Percentiles rank a stretch among this genome's conserved stretches.
These are phyloP conservation scores for Metschnikowia borealis DNA, from an alignment of 805 yeast genomes.

Conservation along the genomic window DNA sequence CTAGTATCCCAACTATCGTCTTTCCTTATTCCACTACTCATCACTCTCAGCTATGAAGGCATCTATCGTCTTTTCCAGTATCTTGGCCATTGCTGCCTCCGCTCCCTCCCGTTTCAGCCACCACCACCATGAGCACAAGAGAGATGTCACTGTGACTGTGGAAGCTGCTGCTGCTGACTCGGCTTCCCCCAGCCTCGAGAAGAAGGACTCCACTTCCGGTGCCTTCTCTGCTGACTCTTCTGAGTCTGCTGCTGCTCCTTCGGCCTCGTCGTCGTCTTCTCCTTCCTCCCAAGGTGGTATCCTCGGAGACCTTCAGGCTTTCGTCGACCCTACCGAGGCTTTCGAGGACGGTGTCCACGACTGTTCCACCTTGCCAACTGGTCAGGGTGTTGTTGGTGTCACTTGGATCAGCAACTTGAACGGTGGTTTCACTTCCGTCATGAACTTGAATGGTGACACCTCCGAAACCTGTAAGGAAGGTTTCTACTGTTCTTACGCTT, in stretches of 20 bases:
- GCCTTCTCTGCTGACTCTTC: no score
- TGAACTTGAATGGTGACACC: slow-evolving; percentile 48
- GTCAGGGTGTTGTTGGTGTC: slow-evolving; percentile 20
- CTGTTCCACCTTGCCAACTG: slow-evolving; percentile 20
- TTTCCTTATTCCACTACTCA: slow-evolving; percentile 18
- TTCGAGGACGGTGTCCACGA: slow-evolving; percentile 21
- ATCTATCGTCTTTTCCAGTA: slow-evolving; percentile 13
- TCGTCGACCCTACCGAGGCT: slow-evolving; percentile 15
- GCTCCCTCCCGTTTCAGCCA: slow-evolving; percentile 26
- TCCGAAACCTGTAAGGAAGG: slow-evolving; percentile 55
- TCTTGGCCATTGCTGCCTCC: slow-evolving; percentile 16
- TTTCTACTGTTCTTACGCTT: slow-evolving; percentile 71
- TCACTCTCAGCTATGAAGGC: slow-evolving; percentile 11
- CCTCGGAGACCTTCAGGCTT: slow-evolving; percentile 18
- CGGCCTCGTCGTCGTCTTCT: not conserved
- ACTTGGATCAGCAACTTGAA: slow-evolving; percentile 24
- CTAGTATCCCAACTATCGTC: slow-evolving; percentile 23
- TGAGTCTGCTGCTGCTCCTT: not conserved
- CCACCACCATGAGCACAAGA: slow-evolving; percentile 36
- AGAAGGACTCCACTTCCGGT: slow-evolving; percentile 4
- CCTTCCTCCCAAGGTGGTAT: slow-evolving; percentile 4
- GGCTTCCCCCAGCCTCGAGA: not conserved
- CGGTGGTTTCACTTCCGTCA: slow-evolving; percentile 44
- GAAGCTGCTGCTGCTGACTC: slow-evolving; percentile 28
- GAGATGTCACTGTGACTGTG: slow-evolving; percentile 37